These are phyloP conservation scores for Tetradesmus lagerheimii DNA, from an alignment of 139 green algal species.

Conservation along the genomic window DNA sequence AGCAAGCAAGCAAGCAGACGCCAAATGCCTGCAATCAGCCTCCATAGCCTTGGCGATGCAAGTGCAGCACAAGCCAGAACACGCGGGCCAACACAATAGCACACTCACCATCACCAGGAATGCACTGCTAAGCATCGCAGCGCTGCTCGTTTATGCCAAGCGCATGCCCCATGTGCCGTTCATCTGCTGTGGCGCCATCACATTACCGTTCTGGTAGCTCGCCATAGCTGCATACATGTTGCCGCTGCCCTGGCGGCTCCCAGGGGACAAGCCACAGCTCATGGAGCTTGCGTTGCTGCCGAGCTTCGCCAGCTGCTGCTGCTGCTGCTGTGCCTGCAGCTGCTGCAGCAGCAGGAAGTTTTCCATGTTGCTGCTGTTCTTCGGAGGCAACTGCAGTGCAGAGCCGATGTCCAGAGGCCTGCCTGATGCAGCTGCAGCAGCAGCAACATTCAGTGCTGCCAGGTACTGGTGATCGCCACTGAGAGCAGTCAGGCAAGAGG, in stretches of 20 bases:
- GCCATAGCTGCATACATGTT: not conserved
- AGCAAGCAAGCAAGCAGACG: too few species aligned
- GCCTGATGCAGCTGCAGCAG: not conserved
- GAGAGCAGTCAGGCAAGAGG: not conserved
- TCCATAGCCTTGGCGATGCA: too few species aligned
- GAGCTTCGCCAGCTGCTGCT: not conserved
- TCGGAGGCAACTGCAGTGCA: not conserved
- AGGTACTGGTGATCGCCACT: slow-evolving; percentile 15
- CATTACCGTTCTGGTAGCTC: not conserved
- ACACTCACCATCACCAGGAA: too few species aligned
- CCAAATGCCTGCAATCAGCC: too few species aligned
- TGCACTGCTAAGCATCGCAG: not conserved
- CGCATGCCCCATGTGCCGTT: not conserved
- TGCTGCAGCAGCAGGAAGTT: slow-evolving; percentile 19
- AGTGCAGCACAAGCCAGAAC: too few species aligned
- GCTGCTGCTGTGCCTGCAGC: not conserved
- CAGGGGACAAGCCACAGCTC: not conserved
- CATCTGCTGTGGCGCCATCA: not conserved
- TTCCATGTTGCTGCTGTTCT: not conserved
- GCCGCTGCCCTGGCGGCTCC: not conserved
- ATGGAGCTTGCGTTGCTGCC: not conserved
- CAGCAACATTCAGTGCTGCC: not conserved
- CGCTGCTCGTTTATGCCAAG: not conserved
- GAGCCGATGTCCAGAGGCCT: not conserved
- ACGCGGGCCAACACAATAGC: too few species aligned